Conservation (phyloP, 352 stramenopile species). For the Pythium periplocum region DNA sequence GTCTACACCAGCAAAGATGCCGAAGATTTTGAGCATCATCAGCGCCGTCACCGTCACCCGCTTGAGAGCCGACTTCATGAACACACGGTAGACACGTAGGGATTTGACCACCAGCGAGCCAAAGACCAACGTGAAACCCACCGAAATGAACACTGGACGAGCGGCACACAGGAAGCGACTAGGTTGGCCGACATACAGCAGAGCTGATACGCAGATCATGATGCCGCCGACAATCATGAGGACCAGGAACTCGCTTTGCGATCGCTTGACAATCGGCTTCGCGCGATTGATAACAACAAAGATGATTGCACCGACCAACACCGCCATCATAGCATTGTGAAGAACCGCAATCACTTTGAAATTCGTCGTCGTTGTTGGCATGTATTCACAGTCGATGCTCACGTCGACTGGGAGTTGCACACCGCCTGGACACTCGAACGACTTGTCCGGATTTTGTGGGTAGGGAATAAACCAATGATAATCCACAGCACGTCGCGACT, state of each 20-base stretch:
- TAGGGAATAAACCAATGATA: slow-evolving; percentile 36
- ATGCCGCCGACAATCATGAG: slow-evolving; percentile 40
- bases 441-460: slow-evolving; percentile 10
- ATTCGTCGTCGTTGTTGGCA: slow-evolving; percentile 17
- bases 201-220: slow-evolving; percentile 28
- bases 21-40: slow-evolving; percentile 36
- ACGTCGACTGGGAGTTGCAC: slow-evolving; percentile 16
- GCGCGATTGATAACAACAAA: slow-evolving; percentile 35
- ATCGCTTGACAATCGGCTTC: slow-evolving; percentile 47
- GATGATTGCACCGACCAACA: slow-evolving; percentile 13
- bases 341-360: slow-evolving; percentile 17
- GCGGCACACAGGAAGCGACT: slow-evolving; percentile 23
- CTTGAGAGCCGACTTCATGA: slow-evolving; percentile 40
- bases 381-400: slow-evolving; percentile 35
- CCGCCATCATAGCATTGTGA: slow-evolving; percentile 8
- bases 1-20: slow-evolving; percentile 29
- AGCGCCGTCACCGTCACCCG: slow-evolving; percentile 26
- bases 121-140: slow-evolving; percentile 49
- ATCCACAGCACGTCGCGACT: slow-evolving; percentile 18
- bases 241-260: slow-evolving; percentile 50
- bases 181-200: slow-evolving; percentile 33
- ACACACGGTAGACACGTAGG: slow-evolving; percentile 51
- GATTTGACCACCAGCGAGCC: slow-evolving; percentile 51
- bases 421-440: slow-evolving; percentile 24
- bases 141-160: slow-evolving; percentile 26